These are phyloP conservation scores for Coemansia sp. DNA, from an alignment of 192 early-diverging fungal species.

Conservation along the genomic window DNA sequence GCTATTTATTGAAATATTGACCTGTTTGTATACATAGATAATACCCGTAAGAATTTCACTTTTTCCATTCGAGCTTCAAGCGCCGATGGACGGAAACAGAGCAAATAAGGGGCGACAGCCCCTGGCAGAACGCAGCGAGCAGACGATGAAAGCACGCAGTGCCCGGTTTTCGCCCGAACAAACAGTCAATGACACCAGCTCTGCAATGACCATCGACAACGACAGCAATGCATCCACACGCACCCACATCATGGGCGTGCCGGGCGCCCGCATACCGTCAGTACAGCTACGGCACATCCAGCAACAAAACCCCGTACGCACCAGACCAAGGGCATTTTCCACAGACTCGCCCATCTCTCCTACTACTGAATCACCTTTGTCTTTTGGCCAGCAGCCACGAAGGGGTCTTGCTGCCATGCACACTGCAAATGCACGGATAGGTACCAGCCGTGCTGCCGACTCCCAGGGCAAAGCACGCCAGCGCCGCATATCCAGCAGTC, in stretches of 20 bases:
- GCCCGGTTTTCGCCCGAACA: neutral
- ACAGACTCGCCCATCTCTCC: neutral
- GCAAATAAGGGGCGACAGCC: neutral
- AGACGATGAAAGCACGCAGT: neutral
- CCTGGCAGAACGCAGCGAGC: neutral
- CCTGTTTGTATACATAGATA: neutral
- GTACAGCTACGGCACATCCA: neutral
- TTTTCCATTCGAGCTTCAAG: neutral
- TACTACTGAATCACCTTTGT: neutral
- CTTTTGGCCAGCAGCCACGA: neutral
- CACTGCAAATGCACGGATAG: slow-evolving; percentile 8
- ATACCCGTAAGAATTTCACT: neutral
- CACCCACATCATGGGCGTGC: slow-evolving; percentile 35
- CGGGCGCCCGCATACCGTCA: slow-evolving; percentile 15
- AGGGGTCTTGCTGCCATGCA: slow-evolving; percentile 1
- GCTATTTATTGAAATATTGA: neutral
- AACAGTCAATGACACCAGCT: slow-evolving; percentile 8
- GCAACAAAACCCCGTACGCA: neutral
- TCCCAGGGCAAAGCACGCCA: neutral
- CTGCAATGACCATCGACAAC: slow-evolving; percentile 31
- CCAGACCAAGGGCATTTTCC: neutral
- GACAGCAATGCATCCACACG: slow-evolving; percentile 37
- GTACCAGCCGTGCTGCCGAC: slow-evolving; percentile 8
- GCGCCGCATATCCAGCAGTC: slow-evolving; percentile 11
- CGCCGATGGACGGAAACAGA: slow-evolving; percentile 1